Base-by-base conservation (phyloP, 257 asterid species). In the Solanum tarapatanum region DNA sequence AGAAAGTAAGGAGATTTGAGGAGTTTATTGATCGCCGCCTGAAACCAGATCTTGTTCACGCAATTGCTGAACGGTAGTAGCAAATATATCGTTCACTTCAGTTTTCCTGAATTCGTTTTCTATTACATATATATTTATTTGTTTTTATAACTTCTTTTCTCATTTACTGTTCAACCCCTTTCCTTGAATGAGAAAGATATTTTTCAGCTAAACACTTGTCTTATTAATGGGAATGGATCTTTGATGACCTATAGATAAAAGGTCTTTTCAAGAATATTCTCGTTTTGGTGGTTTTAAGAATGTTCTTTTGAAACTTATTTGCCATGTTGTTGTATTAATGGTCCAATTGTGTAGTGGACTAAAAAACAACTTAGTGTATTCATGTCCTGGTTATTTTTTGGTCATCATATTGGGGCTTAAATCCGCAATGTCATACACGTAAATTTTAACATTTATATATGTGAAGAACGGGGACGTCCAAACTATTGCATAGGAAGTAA, bases 1-100 rank as follows among this genome's bases (percentile, higher is more conserved):
- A 93, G 84, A 94, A 95, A 90, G 90, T 96, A 24, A 90, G 39
- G 10, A 91, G 90, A 90, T 92, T 88, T 69, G 99, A 96, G 92
- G 99, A 96, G 85, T 94, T 95, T 88, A 92, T 96, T 16, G 98
- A 96, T 88, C 87, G 86, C 41, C 97, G 98, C 69, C 83, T 96
- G 92, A 96, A 96, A 92, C 99, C 98, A 74, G 97, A 94, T 93
- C 98, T 96, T 39, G 94, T 94, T 33, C 94, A 75, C 36, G 98
- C 98, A 88, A 92, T 94, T 84, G 96, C 93, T 91, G 92, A 96
- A 89, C 90, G 99, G 99, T 95, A 84, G 4, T 48, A 35, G 23
- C 21, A 73, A 73, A 73, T 14, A 32, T 86, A n/a, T 33, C 84
- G n/a, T 35, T 51, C 26, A 26, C 70, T 45, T 48, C 24, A 19